Evolutionary conservation across 768 basidiomycete species (phyloP).

Genomic region (Lentinula guzmanii): DNA sequence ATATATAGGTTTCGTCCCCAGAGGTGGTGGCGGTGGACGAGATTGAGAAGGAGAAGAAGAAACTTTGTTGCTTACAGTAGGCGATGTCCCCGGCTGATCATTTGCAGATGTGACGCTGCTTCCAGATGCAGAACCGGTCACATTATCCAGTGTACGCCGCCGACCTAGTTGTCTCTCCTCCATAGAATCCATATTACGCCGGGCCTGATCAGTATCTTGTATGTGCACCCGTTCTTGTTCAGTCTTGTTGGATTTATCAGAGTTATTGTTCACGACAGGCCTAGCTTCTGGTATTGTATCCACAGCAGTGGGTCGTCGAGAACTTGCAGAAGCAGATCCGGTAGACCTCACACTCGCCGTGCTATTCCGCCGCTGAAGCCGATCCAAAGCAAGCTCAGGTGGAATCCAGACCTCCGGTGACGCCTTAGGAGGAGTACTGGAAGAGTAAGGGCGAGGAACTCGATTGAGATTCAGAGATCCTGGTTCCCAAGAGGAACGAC

Average conservation of each 20-base stretch:
- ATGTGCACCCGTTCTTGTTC: constrained; percentile 2
- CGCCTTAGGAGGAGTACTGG: background rate
- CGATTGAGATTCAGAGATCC: background rate
- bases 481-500: background rate
- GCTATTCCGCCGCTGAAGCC: constrained; percentile 1
- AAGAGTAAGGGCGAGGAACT: constrained; percentile 1
- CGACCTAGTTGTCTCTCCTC: background rate
- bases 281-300: constrained; percentile 1
- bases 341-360: constrained; percentile 5
- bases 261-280: background rate
- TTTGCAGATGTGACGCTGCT: background rate
- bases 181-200: background rate
- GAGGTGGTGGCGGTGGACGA: constrained; percentile 3
- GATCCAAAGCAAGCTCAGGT: background rate
- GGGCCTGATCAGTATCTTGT: constrained; percentile 2
- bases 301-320: background rate
- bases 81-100: background rate
- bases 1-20: constrained; percentile 4
- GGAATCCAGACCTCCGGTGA: constrained; percentile 4
- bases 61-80: background rate
- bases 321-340: constrained; percentile 5
- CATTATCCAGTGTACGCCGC: background rate
- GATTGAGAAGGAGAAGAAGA: constrained; percentile 7
- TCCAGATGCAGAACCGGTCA: background rate
- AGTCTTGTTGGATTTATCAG: background rate